Percentiles rank a stretch among this genome's conserved stretches.
Conservation (phyloP, 352 stramenopile genomes). For the Globisporangium echinulatum region DNA sequence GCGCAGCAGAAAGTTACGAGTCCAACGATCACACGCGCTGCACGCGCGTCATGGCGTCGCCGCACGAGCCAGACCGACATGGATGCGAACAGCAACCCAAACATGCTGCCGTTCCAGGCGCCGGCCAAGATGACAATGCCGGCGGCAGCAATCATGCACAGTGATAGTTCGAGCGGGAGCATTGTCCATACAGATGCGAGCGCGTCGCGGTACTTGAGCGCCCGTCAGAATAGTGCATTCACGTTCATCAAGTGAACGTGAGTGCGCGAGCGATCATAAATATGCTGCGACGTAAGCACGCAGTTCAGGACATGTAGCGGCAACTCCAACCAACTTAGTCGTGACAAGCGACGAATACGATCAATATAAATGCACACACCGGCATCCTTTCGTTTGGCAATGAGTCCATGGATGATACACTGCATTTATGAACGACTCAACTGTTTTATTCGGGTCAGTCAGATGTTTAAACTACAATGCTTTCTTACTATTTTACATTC, state of each 20-base stretch:
- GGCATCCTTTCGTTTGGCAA: too few species aligned
- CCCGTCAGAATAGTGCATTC: slow-evolving; percentile 8
- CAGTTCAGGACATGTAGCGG: too few species aligned
- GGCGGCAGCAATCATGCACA: background rate
- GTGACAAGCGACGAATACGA: too few species aligned
- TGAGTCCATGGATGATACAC: too few species aligned
- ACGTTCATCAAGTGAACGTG: slow-evolving; percentile 8
- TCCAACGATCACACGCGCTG: slow-evolving; percentile 33
- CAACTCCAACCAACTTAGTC: too few species aligned
- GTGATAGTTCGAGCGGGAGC: background rate
- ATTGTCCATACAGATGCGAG: slow-evolving; percentile 8
- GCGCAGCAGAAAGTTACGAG: slow-evolving; percentile 15
- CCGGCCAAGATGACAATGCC: slow-evolving; percentile 4
- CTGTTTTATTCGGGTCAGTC: too few species aligned
- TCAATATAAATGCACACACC: too few species aligned
- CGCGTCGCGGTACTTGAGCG: slow-evolving; percentile 11
- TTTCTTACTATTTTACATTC: too few species aligned
- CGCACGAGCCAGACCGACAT: slow-evolving; percentile 19
- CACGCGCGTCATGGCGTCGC: slow-evolving; percentile 32
- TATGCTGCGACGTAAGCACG: too few species aligned
- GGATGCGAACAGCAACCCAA: slow-evolving; percentile 17
- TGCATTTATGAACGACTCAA: too few species aligned
- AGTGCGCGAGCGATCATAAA: too few species aligned
- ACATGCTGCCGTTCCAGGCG: slow-evolving; percentile 31
- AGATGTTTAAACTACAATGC: too few species aligned